Percentiles rank a stretch among this genome's conserved stretches.
Conservation (phyloP, 164 flowering plant species). For the Aristolochia californica region DNA sequence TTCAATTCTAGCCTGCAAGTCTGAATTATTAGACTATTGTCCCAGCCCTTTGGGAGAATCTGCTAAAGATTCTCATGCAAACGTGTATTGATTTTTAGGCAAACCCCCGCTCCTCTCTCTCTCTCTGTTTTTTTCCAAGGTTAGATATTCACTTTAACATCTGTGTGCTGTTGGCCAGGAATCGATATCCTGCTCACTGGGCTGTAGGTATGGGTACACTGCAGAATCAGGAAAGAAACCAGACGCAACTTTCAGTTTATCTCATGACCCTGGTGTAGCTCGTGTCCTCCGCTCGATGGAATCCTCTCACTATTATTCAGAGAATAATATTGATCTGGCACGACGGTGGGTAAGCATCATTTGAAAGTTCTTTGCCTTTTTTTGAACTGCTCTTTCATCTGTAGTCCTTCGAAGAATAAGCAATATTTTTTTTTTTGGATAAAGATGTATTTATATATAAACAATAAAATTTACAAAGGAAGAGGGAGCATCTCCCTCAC, state of each 20-base stretch:
- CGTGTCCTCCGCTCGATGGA: constrained; percentile 85
- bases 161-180: constrained; percentile 33
- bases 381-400: neutral
- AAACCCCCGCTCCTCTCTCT: too few relatives aligned
- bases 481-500: too few relatives aligned
- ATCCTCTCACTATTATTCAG: constrained; percentile 70
- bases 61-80: too few relatives aligned
- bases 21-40: too few relatives aligned
- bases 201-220: constrained; percentile 55
- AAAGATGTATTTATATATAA: too few relatives aligned
- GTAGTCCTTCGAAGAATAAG: neutral
- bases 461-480: too few relatives aligned
- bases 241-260: constrained; percentile 72
- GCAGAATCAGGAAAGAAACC: constrained; percentile 18
- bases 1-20: too few relatives aligned
- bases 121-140: too few relatives aligned
- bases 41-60: too few relatives aligned
- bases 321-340: constrained; percentile 63
- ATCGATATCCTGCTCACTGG: constrained; percentile 60
- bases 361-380: constrained; percentile 9
- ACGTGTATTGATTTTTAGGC: too few relatives aligned
- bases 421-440: too few relatives aligned
- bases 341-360: constrained; percentile 99
- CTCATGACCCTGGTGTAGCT: constrained; percentile 25
- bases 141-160: neutral